Base-by-base conservation (phyloP, 768 basidiomycete species). In the Sporobolomyces pararoseus region DNA sequence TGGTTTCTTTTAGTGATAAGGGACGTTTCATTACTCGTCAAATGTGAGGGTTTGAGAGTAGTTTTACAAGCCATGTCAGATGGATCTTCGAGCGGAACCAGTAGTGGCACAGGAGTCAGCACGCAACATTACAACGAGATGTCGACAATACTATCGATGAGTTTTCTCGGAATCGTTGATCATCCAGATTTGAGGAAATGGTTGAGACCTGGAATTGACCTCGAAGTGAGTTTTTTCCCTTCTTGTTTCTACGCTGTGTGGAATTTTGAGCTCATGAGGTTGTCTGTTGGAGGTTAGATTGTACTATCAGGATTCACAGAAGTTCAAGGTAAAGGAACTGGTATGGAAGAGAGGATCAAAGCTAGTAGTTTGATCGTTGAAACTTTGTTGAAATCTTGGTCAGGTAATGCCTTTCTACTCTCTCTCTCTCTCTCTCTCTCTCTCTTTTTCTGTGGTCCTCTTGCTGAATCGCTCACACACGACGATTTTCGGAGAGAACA, bases 221-320 rank as follows among this genome's bases (percentile, higher is more conserved):
- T 98, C 53, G 96, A 98, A 85, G 92, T 92, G 54, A 27, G 62
- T 55, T 21, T 35, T 23, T 57, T 16, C 9, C 34, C 5, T n/a
- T n/a, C n/a, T n/a, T n/a, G n/a, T n/a, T n/a, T n/a, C n/a, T n/a
- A n/a, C n/a, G n/a, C n/a, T n/a, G n/a, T n/a, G n/a, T n/a, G n/a
- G n/a, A n/a, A n/a, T n/a, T n/a, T n/a, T n/a, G n/a, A n/a, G n/a
- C n/a, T n/a, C n/a, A n/a, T n/a, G n/a, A n/a, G n/a, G n/a, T n/a
- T n/a, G n/a, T n/a, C n/a, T n/a, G n/a, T n/a, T n/a, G n/a, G n/a
- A n/a, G n/a, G n/a, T n/a, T 35, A 93, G 91, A 86, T 93, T 76
- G 90, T 88, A 1, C 81, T 97, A 17, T 88, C 89, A 5, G 89
- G 89, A 1, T 86, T 99, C 65, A 97, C 94, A 3, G 94, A 97